Conservation (phyloP, 495 filamentous ascomycete species). For the Podospora appendiculata region DNA sequence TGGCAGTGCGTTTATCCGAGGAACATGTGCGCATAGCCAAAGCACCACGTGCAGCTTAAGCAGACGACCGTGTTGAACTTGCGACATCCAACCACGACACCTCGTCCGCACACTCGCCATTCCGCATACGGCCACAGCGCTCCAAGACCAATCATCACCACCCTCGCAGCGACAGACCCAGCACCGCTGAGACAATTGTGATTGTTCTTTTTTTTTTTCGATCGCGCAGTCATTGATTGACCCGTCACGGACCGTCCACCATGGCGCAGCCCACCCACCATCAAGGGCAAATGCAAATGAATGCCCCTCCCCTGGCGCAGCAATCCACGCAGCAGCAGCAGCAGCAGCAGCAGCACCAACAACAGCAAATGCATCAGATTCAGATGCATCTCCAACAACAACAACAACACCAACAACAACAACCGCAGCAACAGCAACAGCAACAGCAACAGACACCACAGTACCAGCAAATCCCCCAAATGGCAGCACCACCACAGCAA, state of each 20-base stretch:
- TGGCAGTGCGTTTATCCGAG: background rate
- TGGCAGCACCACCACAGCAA: background rate
- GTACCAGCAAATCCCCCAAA: background rate
- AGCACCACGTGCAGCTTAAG: background rate
- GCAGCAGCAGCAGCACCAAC: background rate
- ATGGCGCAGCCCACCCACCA: background rate
- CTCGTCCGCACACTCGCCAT: background rate
- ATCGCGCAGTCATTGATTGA: too few species aligned
- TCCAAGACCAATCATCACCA: background rate
- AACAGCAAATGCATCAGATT: background rate
- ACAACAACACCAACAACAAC: slow-evolving; percentile 8
- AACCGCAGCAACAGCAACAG: slow-evolving; percentile 5
- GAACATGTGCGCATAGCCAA: background rate
- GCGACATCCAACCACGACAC: background rate
- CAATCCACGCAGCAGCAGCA: background rate
- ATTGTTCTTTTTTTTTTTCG: too few species aligned
- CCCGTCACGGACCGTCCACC: too few species aligned
- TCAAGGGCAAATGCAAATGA: background rate
- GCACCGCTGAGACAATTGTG: too few species aligned
- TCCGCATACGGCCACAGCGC: background rate
- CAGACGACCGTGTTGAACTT: background rate
- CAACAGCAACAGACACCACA: slow-evolving; percentile 1
- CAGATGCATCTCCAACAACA: background rate
- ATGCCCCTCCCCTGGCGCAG: background rate
- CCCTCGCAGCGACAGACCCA: too few species aligned